A percentile compares a stretch with the other conserved stretches of the same genome.
These are phyloP conservation scores for Ophiognomonia clavigignenti-juglandacearum DNA, from an alignment of 2,329 filamentous ascomycete species.

Conservation along the genomic window DNA sequence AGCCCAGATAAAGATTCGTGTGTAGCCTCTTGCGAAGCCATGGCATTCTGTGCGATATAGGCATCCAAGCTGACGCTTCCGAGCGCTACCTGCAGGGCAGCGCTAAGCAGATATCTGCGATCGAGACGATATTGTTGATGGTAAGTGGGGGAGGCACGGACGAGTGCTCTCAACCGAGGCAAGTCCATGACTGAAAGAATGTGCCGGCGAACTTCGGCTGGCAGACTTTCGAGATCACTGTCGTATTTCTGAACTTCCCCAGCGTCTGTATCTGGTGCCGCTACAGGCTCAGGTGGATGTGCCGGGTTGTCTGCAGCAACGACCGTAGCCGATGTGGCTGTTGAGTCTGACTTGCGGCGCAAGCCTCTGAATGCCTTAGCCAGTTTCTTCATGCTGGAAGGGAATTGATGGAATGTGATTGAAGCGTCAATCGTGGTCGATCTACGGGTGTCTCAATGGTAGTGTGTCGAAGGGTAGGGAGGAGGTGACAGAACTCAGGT, in stretches of 20 bases:
- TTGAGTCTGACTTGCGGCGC: background rate
- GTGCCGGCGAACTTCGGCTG: conserved; percentile 21
- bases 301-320: background rate
- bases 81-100: conserved; percentile 17
- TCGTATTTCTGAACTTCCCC: background rate
- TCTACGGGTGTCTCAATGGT: background rate
- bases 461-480: background rate
- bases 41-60: conserved; percentile 8
- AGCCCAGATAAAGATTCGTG: too few relatives aligned
- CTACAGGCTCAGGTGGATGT: background rate
- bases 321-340: background rate
- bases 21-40: background rate
- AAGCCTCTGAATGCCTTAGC: background rate
- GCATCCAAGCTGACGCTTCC: conserved; percentile 16
- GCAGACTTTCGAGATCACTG: conserved; percentile 14
- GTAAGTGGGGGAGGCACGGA: conserved; percentile 23
- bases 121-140: conserved; percentile 22
- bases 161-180: conserved; percentile 18
- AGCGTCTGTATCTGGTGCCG: background rate
- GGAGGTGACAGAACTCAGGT: background rate
- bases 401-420: background rate
- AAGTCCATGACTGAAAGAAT: conserved; percentile 20
- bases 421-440: background rate
- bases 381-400: background rate
- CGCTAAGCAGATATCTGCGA: conserved; percentile 19